phyloP scores from a whole-genome alignment of 1,284 basidiomycete genomes.

The Bondarzewia mesenterica region DNA sequence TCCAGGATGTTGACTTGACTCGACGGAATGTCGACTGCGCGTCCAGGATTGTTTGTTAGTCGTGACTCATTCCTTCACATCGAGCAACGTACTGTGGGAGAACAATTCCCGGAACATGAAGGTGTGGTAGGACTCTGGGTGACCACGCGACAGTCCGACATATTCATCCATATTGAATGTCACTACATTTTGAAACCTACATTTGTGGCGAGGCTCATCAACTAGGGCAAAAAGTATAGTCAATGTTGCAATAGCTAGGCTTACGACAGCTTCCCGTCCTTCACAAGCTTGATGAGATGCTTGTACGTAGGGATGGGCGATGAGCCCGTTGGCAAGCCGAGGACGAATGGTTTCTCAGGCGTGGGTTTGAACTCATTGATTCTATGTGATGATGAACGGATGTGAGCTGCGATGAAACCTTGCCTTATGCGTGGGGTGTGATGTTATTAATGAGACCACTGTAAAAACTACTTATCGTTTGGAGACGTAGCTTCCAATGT shows the following conservation, averaged over 20 bases:
- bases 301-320: constrained; percentile 86
- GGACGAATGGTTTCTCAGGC: constrained; percentile 68
- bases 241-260: constrained; percentile 19
- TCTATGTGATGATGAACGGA: constrained; percentile 24
- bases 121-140: constrained; percentile 81
- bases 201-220: not conserved
- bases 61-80: not conserved
- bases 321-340: constrained; percentile 83
- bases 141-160: constrained; percentile 74
- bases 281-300: constrained; percentile 70
- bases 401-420: not conserved
- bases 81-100: constrained; percentile 51
- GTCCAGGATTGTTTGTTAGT: not conserved
- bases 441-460: not conserved
- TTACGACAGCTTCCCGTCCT: constrained; percentile 71
- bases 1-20: constrained; percentile 78
- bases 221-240: not conserved
- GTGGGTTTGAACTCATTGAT: constrained; percentile 75
- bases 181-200: constrained; percentile 74
- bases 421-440: not conserved
- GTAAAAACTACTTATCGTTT: constrained; percentile 44
- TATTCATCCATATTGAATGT: constrained; percentile 96
- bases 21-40: constrained; percentile 78
- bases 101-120: constrained; percentile 91
- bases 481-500: constrained; percentile 77